Conservation (phyloP, 768 basidiomycete species). For the Rhodotorula kratochvilovae region DNA sequence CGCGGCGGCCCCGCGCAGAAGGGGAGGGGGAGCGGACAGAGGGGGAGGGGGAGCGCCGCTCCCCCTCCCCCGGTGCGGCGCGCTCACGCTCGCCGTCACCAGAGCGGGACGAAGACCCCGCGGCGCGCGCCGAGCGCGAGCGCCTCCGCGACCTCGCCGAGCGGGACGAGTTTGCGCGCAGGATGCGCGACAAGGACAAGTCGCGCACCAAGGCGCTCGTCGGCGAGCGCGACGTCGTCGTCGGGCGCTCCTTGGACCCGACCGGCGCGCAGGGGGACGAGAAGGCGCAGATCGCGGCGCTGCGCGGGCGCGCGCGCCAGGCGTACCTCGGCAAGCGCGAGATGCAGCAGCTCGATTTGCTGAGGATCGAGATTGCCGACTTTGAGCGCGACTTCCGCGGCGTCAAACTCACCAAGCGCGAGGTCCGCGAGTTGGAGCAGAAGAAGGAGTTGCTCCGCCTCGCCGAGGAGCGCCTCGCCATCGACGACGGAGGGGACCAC, state of each 20-base stretch:
- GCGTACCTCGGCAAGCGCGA: conserved; percentile 96
- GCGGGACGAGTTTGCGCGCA: conserved; percentile 87
- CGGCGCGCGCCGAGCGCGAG: conserved; percentile 64
- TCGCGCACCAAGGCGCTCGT: conserved; percentile 76
- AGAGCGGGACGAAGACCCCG: conserved; percentile 62
- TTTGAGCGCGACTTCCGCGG: conserved; percentile 85
- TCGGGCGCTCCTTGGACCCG: conserved; percentile 75
- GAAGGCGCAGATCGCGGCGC: conserved; percentile 59
- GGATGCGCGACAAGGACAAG: conserved; percentile 73
- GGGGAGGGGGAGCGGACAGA: conserved; percentile 52
- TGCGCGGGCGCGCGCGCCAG: conserved; percentile 84
- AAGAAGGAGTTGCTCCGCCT: conserved; percentile 89
- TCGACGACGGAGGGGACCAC: conserved; percentile 92
- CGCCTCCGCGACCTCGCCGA: conserved; percentile 73
- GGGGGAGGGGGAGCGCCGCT: background rate
- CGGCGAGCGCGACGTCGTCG: conserved; percentile 73
- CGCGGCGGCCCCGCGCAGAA: conserved; percentile 52
- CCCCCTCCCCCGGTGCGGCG: no score
- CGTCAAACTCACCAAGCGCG: conserved; percentile 82
- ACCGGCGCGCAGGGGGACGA: conserved; percentile 53
- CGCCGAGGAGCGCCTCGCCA: conserved; percentile 88
- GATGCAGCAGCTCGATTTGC: conserved; percentile 86
- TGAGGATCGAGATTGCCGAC: conserved; percentile 87
- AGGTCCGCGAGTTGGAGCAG: conserved; percentile 70
- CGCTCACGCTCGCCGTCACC: background rate